A percentile compares a stretch with the other conserved stretches of the same genome.
These are phyloP conservation scores for Anacardium occidentale DNA, from an alignment of 345 rosid genomes.

Conservation along the genomic window DNA sequence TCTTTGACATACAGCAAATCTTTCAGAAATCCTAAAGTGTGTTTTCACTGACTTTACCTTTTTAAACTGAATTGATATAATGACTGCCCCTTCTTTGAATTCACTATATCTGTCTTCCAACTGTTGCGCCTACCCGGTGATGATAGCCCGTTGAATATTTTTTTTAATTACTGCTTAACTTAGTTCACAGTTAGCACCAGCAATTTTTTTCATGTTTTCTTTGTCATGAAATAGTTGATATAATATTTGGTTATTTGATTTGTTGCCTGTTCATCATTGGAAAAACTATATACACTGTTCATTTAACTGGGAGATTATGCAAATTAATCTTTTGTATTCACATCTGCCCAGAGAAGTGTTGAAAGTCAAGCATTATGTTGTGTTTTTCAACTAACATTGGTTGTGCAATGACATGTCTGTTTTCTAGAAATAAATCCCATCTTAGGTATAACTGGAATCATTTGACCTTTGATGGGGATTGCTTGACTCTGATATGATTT, in stretches of 20 bases:
- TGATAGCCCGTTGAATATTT: background rate
- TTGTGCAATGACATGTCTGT: background rate
- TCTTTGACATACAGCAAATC: too few species aligned
- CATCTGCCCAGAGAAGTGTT: background rate
- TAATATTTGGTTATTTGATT: background rate
- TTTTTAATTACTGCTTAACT: background rate
- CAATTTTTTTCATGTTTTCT: background rate
- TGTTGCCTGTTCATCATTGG: background rate
- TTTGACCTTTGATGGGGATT: background rate
- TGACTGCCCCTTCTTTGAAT: conserved; percentile 3
- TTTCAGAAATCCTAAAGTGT: too few species aligned
- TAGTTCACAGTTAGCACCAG: background rate
- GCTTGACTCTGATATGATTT: background rate
- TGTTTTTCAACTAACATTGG: background rate
- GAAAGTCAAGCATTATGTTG: conserved; percentile 1
- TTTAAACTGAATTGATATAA: background rate
- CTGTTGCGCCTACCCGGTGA: background rate
- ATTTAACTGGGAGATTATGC: background rate
- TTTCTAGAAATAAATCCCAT: background rate
- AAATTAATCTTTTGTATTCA: background rate
- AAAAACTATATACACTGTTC: background rate
- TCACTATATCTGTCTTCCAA: background rate
- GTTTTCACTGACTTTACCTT: too few species aligned
- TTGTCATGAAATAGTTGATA: background rate
- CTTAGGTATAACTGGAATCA: background rate